Percentiles rank a stretch among this genome's conserved stretches.
These are phyloP conservation scores for Globisporangium sylvaticum DNA, from an alignment of 352 stramenopile genomes.

Conservation along the genomic window DNA sequence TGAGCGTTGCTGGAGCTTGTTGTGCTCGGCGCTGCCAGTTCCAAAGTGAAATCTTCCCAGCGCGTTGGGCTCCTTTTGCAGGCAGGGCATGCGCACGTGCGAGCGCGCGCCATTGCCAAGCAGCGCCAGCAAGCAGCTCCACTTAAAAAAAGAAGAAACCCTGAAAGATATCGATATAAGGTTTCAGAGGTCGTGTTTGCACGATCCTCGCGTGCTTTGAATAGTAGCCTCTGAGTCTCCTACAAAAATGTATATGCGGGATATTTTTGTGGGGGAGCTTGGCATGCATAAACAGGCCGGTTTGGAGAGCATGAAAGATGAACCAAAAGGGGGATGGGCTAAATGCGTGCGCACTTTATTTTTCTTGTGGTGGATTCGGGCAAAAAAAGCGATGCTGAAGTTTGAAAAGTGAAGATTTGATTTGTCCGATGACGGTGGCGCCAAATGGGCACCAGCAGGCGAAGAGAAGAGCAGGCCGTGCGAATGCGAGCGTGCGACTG, in stretches of 20 bases:
- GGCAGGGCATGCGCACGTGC: not conserved
- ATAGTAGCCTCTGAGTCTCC: not conserved
- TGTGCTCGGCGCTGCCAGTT: constrained; percentile 40
- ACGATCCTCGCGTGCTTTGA: not conserved
- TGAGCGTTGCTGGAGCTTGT: not conserved
- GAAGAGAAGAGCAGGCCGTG: too few species aligned
- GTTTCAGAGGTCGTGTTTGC: not conserved
- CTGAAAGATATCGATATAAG: not conserved
- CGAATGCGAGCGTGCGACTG: too few species aligned
- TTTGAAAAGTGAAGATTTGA: not conserved
- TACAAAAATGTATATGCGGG: not conserved
- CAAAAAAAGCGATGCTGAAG: constrained; percentile 1
- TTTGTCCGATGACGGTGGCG: too few species aligned
- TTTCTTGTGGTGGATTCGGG: constrained; percentile 7
- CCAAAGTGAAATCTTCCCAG: constrained; percentile 29
- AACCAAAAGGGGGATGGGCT: constrained; percentile 1
- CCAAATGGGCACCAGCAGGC: too few species aligned
- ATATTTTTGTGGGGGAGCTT: not conserved
- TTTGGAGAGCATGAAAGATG: not conserved
- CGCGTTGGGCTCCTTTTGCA: not conserved
- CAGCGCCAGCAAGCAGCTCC: not conserved
- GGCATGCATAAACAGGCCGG: not conserved
- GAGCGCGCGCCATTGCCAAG: not conserved
- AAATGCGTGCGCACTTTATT: constrained; percentile 8
- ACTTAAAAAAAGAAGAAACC: not conserved